A percentile compares a stretch with the other conserved stretches of the same genome.
These are phyloP conservation scores for Dunaliella primolecta DNA, from an alignment of 139 green algal genomes.

Conservation along the genomic window DNA sequence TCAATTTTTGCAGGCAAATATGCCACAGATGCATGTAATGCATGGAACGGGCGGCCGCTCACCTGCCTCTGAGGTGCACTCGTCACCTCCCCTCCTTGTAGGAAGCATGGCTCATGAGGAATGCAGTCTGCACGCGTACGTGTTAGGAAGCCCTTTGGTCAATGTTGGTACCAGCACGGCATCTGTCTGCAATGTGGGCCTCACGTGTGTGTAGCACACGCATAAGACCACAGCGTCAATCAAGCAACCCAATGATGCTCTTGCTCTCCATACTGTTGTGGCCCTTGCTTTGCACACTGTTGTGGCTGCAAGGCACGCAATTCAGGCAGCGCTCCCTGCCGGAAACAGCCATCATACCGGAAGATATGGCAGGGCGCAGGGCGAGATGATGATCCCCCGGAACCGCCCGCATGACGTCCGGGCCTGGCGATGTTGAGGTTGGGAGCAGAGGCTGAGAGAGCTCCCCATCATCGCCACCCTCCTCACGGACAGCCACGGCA, in stretches of 20 bases:
- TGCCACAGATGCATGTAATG: not conserved
- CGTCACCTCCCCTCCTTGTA: not conserved
- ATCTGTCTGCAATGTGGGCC: not conserved
- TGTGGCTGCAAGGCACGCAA: too few relatives aligned
- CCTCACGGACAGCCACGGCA: too few relatives aligned
- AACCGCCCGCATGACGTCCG: too few relatives aligned
- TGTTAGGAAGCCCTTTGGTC: not conserved
- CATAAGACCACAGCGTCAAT: not conserved
- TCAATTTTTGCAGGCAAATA: not conserved
- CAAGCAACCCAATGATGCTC: not conserved
- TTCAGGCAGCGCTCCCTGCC: not conserved
- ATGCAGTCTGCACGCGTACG: conserved; percentile 1
- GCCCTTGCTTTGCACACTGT: not conserved
- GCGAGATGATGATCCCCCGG: too few relatives aligned
- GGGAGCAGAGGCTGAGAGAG: not conserved
- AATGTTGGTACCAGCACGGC: not conserved
- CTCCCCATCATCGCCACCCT: not conserved
- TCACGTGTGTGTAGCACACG: too few relatives aligned
- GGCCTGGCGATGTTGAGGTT: not conserved
- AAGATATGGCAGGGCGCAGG: too few relatives aligned
- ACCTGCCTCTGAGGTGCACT: not conserved
- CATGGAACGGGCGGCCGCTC: not conserved
- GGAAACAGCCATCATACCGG: not conserved
- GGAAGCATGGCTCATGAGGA: conserved; percentile 2
- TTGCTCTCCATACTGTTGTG: not conserved